These are phyloP conservation scores for Trichoderma harzianum DNA, from an alignment of 2,329 filamentous ascomycete genomes.

Conservation along the genomic window DNA sequence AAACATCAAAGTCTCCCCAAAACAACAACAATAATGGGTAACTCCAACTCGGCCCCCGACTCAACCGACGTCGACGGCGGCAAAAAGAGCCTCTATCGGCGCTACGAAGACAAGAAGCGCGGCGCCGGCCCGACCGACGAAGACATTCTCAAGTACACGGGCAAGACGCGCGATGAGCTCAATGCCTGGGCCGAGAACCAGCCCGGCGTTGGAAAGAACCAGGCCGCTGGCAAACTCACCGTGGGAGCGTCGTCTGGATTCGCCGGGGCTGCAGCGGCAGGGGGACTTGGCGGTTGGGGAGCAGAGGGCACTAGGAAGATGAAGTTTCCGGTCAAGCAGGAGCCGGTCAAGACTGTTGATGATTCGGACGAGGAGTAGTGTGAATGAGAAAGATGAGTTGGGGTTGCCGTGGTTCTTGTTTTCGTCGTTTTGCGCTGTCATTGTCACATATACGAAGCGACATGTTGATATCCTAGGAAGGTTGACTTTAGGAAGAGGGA, in stretches of 20 bases:
- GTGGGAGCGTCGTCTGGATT: constrained; percentile 32
- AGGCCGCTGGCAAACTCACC: constrained; percentile 34
- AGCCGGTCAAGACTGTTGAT: neutral
- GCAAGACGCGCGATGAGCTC: constrained; percentile 36
- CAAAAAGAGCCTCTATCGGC: constrained; percentile 32
- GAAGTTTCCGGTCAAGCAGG: constrained; percentile 34
- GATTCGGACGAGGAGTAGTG: constrained; percentile 7
- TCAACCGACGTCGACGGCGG: neutral
- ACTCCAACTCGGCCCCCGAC: neutral
- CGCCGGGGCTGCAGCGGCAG: constrained; percentile 28
- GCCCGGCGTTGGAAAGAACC: constrained; percentile 41
- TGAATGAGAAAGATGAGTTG: neutral
- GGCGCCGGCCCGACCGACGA: constrained; percentile 35
- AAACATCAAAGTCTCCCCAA: neutral
- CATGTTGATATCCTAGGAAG: neutral
- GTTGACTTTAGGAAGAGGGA: neutral
- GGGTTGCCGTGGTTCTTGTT: neutral
- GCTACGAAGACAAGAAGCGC: constrained; percentile 33
- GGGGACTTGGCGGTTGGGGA: constrained; percentile 37
- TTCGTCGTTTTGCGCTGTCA: neutral
- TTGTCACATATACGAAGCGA: neutral
- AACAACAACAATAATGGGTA: neutral
- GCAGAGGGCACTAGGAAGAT: constrained; percentile 30
- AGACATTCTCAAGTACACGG: constrained; percentile 41
- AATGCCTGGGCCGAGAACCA: constrained; percentile 36